Evolutionary conservation across 2,329 filamentous ascomycete species (phyloP).

Genomic region (Eurotiales sp.): DNA sequence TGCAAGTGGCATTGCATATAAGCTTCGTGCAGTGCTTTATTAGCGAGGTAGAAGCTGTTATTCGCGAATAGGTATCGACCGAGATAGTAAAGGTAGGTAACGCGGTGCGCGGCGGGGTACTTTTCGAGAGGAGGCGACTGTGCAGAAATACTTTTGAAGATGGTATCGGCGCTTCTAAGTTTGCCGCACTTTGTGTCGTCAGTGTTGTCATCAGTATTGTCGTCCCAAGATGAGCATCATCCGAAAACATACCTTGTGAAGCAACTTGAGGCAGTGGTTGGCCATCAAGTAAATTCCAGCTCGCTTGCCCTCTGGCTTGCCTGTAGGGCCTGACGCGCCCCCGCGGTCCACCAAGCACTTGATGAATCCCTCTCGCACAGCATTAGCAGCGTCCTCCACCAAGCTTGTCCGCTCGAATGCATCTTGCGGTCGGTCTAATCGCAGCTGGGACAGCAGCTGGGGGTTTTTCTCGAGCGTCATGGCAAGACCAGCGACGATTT

Average conservation of each 20-base stretch:
- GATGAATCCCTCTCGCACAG: conserved; percentile 85
- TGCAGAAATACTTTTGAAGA: conserved; percentile 82
- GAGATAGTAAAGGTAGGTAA: conserved; percentile 92
- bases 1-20: conserved; percentile 69
- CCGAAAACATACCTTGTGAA: conserved; percentile 67
- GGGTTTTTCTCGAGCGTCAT: conserved; percentile 79
- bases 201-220: conserved; percentile 30
- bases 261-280: conserved; percentile 81
- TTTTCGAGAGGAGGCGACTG: conserved; percentile 75
- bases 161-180: conserved; percentile 76
- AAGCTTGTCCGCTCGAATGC: conserved; percentile 71
- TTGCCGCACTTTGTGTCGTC: no score
- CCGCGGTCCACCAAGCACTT: conserved; percentile 81
- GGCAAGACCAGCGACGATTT: conserved; percentile 74
- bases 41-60: conserved; percentile 74
- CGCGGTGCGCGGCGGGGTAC: conserved; percentile 81
- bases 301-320: conserved; percentile 76
- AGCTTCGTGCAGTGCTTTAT: conserved; percentile 70
- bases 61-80: conserved; percentile 86
- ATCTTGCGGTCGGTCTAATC: conserved; percentile 33
- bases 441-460: conserved; percentile 67
- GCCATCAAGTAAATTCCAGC: conserved; percentile 87
- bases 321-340: conserved; percentile 56
- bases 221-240: background rate
- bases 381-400: conserved; percentile 82